Percentiles rank a stretch among this genome's conserved stretches.
Evolutionary conservation across 306 rosid genomes (phyloP).

Genomic region (Lablab purpureus): DNA sequence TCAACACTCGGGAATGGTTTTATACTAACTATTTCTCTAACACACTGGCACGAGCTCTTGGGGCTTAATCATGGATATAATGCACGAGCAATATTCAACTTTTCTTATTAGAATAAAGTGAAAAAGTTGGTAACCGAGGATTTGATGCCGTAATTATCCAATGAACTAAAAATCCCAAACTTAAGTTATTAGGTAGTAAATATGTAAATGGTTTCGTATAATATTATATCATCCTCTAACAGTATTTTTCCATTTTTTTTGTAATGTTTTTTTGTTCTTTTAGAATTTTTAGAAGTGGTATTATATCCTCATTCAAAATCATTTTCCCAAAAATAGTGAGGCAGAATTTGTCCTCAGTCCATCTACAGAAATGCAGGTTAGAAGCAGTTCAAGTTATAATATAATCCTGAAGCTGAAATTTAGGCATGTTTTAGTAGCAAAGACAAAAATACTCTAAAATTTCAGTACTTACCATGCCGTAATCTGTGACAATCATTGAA

Average conservation of each 20-base stretch:
- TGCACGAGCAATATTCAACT: neutral
- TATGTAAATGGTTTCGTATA: neutral
- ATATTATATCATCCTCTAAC: neutral
- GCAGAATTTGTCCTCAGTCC: neutral
- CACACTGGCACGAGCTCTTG: neutral
- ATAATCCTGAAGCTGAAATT: neutral
- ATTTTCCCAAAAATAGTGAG: neutral
- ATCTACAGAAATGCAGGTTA: constrained; percentile 21
- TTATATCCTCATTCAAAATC: constrained; percentile 20
- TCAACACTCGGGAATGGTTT: neutral
- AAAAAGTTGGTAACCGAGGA: neutral
- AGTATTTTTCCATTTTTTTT: neutral
- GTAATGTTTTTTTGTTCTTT: neutral
- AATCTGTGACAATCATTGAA: constrained; percentile 61
- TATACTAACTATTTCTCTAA: neutral
- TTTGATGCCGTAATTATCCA: neutral
- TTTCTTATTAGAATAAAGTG: neutral
- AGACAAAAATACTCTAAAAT: neutral
- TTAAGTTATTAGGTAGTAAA: neutral
- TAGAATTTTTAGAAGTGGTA: neutral
- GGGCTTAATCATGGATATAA: neutral
- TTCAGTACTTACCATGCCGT: constrained; percentile 59
- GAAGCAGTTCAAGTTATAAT: neutral
- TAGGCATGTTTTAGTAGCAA: constrained; percentile 31
- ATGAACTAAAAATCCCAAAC: neutral